Percentiles rank a stretch among this genome's conserved stretches.
phyloP scores from a whole-genome alignment of 345 rosid genomes.

The Citrus glauca region DNA sequence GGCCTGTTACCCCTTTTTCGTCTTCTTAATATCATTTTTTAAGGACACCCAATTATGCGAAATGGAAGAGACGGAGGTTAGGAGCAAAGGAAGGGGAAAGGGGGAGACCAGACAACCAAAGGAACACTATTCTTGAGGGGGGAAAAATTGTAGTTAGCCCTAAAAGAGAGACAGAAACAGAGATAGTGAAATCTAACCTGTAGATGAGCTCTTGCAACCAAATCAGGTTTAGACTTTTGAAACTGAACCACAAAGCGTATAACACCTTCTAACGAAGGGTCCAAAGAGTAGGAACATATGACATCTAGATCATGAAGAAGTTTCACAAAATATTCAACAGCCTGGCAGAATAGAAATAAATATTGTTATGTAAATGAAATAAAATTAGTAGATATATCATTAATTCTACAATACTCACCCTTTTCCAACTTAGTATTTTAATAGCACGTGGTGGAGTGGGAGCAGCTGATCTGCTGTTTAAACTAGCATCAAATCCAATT shows the following conservation, averaged over 20 bases:
- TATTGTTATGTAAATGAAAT: slow-evolving; percentile 16
- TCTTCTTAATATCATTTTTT: background rate
- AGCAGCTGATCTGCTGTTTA: slow-evolving; percentile 84
- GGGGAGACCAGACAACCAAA: background rate
- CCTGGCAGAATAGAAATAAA: slow-evolving; percentile 47
- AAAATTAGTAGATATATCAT: background rate
- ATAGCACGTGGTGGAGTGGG: slow-evolving; percentile 96
- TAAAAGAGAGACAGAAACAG: background rate
- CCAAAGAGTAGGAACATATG: slow-evolving; percentile 67
- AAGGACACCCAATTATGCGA: background rate
- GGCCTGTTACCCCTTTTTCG: background rate
- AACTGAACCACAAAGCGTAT: slow-evolving; percentile 75
- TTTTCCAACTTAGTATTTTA: slow-evolving; percentile 78
- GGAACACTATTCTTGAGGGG: background rate
- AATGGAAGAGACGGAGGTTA: background rate
- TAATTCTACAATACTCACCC: slow-evolving; percentile 39
- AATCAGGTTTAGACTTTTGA: slow-evolving; percentile 86
- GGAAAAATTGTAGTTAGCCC: background rate
- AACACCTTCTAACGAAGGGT: slow-evolving; percentile 63
- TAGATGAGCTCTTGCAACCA: slow-evolving; percentile 93
- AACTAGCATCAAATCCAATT: slow-evolving; percentile 86
- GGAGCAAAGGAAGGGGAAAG: background rate
- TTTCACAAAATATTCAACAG: slow-evolving; percentile 76
- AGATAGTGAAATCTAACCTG: slow-evolving; percentile 51
- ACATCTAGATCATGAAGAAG: slow-evolving; percentile 88